A percentile compares a stretch with the other conserved stretches of the same genome.
Conservation (phyloP, 2,329 filamentous ascomycete species). For the Ilyonectria mors-panacis region DNA sequence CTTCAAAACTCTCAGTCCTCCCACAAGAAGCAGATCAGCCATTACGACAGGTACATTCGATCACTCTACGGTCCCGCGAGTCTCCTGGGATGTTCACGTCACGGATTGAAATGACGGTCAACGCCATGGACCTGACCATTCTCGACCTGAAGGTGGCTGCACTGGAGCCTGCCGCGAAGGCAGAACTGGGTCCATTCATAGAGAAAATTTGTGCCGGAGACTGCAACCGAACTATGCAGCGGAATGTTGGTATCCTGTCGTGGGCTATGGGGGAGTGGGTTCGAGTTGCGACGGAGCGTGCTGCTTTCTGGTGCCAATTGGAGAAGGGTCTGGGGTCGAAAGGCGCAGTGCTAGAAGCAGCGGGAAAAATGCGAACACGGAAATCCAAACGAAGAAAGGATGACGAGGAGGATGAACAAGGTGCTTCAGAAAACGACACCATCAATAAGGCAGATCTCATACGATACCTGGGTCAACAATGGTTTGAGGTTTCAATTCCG, state of each 20-base stretch:
- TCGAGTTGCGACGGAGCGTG: slow-evolving; percentile 71
- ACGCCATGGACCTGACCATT: slow-evolving; percentile 67
- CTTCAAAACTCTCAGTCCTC: slow-evolving; percentile 66
- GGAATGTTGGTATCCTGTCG: slow-evolving; percentile 72
- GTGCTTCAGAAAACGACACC: slow-evolving; percentile 21
- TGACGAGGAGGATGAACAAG: slow-evolving; percentile 41
- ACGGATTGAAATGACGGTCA: slow-evolving; percentile 71
- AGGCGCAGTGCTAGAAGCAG: slow-evolving; percentile 45
- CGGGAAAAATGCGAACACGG: slow-evolving; percentile 42
- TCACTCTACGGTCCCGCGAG: slow-evolving; percentile 63
- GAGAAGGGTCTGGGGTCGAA: slow-evolving; percentile 61
- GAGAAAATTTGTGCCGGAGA: slow-evolving; percentile 57
- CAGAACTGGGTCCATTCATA: slow-evolving; percentile 71
- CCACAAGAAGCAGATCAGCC: slow-evolving; percentile 53
- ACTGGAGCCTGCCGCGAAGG: slow-evolving; percentile 71
- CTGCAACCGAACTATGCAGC: slow-evolving; percentile 62
- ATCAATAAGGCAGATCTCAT: slow-evolving; percentile 61
- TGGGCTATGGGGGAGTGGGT: slow-evolving; percentile 81
- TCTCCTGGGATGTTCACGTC: slow-evolving; percentile 69
- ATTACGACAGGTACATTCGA: slow-evolving; percentile 68
- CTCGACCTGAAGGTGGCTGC: slow-evolving; percentile 66
- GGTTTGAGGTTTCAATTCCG: slow-evolving; percentile 61
- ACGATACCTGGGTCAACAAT: slow-evolving; percentile 67
- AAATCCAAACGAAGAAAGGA: slow-evolving; percentile 44
- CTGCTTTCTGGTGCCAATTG: slow-evolving; percentile 73